These are phyloP conservation scores for Populus hybrid DNA, from an alignment of 441 rosid genomes.

Conservation along the genomic window DNA sequence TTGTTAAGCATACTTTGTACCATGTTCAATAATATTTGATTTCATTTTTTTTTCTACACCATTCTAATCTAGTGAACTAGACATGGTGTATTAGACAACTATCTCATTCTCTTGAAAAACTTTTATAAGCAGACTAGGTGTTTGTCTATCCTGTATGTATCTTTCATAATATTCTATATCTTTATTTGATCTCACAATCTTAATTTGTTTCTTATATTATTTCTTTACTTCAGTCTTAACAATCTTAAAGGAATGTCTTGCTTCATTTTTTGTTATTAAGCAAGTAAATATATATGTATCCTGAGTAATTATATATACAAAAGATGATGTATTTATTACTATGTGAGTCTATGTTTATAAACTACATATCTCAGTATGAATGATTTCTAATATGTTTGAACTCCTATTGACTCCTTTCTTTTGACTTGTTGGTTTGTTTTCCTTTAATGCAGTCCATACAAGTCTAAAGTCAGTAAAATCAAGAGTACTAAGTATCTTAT, in stretches of 20 bases:
- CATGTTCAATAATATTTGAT: too few species aligned
- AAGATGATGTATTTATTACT: not conserved
- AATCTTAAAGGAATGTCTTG: too few species aligned
- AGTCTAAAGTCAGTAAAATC: not conserved
- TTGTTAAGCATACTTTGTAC: too few species aligned
- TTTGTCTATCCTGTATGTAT: not conserved
- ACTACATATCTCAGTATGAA: too few species aligned
- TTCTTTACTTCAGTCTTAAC: too few species aligned
- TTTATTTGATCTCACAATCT: too few species aligned
- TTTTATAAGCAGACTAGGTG: not conserved
- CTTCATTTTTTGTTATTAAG: not conserved
- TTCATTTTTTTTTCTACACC: not conserved
- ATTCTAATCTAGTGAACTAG: not conserved
- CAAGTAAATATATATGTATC: too few species aligned
- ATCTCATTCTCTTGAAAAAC: slow-evolving; percentile 3
- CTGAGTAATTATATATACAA: not conserved
- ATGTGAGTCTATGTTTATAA: not conserved
- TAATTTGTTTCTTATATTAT: not conserved
- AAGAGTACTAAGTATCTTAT: not conserved
- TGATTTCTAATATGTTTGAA: too few species aligned
- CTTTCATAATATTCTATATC: too few species aligned
- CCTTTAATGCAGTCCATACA: not conserved
- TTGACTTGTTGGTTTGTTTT: too few species aligned
- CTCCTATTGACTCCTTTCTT: too few species aligned
- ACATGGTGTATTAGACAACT: not conserved